Conservation (phyloP, 495 filamentous ascomycete species). For the Neurospora terricola region DNA sequence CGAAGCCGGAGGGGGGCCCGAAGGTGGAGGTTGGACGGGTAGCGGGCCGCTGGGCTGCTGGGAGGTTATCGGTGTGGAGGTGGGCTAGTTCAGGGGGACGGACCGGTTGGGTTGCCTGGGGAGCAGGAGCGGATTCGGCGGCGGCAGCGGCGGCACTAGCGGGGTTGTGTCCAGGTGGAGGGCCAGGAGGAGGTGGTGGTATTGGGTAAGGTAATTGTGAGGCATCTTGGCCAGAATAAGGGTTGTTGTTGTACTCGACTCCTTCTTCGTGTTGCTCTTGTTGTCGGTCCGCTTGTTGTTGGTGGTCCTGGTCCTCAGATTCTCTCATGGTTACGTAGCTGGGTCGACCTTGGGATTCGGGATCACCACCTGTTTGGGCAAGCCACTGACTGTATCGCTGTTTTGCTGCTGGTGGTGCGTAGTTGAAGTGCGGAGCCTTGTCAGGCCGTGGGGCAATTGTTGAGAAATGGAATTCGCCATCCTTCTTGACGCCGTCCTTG, state of each 20-base stretch:
- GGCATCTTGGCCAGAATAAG: background rate
- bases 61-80: constrained; percentile 36
- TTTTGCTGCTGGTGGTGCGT: constrained; percentile 37
- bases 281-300: constrained; percentile 3
- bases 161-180: background rate
- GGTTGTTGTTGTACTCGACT: constrained; percentile 1
- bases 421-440: constrained; percentile 40
- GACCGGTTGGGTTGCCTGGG: constrained; percentile 9
- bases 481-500: constrained; percentile 21
- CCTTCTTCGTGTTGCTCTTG: constrained; percentile 1
- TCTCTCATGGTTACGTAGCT: constrained; percentile 14
- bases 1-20: constrained; percentile 45
- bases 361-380: constrained; percentile 8
- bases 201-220: background rate
- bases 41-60: constrained; percentile 9
- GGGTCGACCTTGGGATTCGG: constrained; percentile 10
- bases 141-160: background rate
- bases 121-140: background rate
- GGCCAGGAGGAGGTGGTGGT: background rate
- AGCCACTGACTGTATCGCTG: constrained; percentile 26
- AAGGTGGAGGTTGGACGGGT: constrained; percentile 33
- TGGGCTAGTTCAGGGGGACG: constrained; percentile 41
- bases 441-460: constrained; percentile 30
- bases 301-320: background rate
- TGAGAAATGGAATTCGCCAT: constrained; percentile 45